Percentiles rank a stretch among this genome's conserved stretches.
Evolutionary conservation across 2,329 filamentous ascomycete species (phyloP).

Genomic region (Penicillium sp.): DNA sequence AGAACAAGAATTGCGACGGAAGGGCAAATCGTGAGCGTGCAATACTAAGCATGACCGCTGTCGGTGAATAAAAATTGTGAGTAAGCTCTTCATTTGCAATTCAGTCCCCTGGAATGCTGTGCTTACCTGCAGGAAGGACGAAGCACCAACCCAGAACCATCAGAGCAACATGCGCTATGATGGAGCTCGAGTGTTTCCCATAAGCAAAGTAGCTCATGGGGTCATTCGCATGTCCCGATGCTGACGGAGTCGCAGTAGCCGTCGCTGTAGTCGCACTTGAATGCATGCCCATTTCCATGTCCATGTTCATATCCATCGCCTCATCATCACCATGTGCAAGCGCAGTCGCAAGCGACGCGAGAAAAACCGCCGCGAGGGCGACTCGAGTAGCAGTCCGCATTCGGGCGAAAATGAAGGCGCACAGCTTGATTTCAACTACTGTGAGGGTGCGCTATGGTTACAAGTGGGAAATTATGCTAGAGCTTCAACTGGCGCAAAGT

Average conservation of each 20-base stretch:
- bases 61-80: conserved; percentile 3
- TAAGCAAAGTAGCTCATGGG: conserved; percentile 48
- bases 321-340: conserved; percentile 37
- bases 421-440: neutral
- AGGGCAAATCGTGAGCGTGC: conserved; percentile 75
- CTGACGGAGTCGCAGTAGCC: conserved; percentile 11
- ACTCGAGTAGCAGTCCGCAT: conserved; percentile 30
- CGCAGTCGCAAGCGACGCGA: conserved; percentile 32
- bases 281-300: conserved; percentile 30
- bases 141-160: conserved; percentile 75
- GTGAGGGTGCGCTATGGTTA: conserved; percentile 3
- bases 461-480: conserved; percentile 1
- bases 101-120: neutral
- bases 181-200: conserved; percentile 43
- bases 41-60: conserved; percentile 84
- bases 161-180: conserved; percentile 69
- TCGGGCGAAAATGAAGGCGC: neutral
- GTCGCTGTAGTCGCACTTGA: conserved; percentile 12
- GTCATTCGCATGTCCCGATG: conserved; percentile 23
- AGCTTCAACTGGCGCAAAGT: conserved; percentile 16
- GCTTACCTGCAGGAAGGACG: conserved; percentile 69
- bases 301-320: conserved; percentile 33
- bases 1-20: conserved; percentile 66
- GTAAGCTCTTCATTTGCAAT: neutral
- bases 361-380: conserved; percentile 29